Conservation (phyloP, 179 eudicot species). For the Vitellaria paradoxa region DNA sequence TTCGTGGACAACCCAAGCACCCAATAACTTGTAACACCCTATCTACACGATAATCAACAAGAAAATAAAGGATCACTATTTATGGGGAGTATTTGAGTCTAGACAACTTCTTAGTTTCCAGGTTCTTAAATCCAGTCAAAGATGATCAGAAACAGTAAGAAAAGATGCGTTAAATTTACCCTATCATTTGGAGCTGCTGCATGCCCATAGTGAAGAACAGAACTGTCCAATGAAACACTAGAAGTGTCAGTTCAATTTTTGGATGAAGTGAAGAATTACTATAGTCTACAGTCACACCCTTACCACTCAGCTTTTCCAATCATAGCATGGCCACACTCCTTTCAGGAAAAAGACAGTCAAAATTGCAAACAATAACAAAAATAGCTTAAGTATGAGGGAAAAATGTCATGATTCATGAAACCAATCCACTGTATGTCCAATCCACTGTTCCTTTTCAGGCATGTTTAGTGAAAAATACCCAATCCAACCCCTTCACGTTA, state of each 20-base stretch:
- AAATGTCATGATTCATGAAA: not conserved
- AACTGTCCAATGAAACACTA: slow-evolving; percentile 40
- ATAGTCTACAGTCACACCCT: not conserved
- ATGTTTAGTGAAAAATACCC: not conserved
- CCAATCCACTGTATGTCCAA: not conserved
- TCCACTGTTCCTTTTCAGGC: not conserved
- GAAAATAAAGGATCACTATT: not conserved
- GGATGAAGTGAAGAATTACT: slow-evolving; percentile 1
- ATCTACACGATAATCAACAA: not conserved
- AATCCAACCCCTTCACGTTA: not conserved
- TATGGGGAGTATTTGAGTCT: not conserved
- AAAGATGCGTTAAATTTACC: slow-evolving; percentile 34
- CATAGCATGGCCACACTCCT: not conserved
- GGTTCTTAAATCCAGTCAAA: slow-evolving; percentile 4
- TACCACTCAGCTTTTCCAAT: not conserved
- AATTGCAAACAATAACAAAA: not conserved
- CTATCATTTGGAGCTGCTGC: slow-evolving; percentile 99
- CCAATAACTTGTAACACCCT: not conserved
- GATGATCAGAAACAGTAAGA: slow-evolving; percentile 2
- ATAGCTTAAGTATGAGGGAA: not conserved
- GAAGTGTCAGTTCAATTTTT: slow-evolving; percentile 10
- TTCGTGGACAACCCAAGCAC: not conserved
- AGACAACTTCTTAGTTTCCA: not conserved
- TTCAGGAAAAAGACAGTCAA: not conserved
- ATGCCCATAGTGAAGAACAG: slow-evolving; percentile 99